These are phyloP conservation scores for Colletotrichum tofieldiae DNA, from an alignment of 2,329 filamentous ascomycete species.

Conservation along the genomic window DNA sequence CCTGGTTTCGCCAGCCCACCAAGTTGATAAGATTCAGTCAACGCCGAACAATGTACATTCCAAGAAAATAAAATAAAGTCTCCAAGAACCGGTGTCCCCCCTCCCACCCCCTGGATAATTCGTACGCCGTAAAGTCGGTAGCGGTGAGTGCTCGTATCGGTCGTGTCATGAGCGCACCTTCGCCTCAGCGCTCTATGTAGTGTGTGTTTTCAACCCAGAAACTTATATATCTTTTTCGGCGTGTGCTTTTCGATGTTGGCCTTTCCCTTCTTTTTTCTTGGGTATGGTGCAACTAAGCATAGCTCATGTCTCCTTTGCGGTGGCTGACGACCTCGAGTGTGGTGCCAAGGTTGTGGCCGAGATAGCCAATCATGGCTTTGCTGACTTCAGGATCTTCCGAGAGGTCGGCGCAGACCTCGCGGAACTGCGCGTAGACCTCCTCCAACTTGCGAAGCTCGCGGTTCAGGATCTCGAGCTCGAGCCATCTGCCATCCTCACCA, in stretches of 20 bases:
- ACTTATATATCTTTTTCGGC: constrained; percentile 1
- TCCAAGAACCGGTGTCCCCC: neutral
- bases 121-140: neutral
- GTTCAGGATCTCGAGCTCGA: constrained; percentile 64
- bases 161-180: constrained; percentile 23
- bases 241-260: neutral
- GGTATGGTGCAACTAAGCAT: constrained; percentile 42
- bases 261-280: neutral
- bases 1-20: constrained; percentile 8
- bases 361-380: constrained; percentile 62
- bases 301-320: constrained; percentile 53
- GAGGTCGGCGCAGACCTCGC: constrained; percentile 58
- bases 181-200: constrained; percentile 3
- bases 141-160: constrained; percentile 38
- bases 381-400: constrained; percentile 61
- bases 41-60: neutral
- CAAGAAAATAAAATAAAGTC: neutral
- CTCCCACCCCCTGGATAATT: neutral
- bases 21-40: neutral
- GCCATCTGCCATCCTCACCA: constrained; percentile 62
- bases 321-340: constrained; percentile 60
- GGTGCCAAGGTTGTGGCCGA: constrained; percentile 60
- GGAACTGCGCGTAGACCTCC: constrained; percentile 61
- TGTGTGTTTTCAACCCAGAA: neutral
- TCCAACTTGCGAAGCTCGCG: constrained; percentile 65